Percentiles rank a stretch among this genome's conserved stretches.
Evolutionary conservation across 106 monocot genomes (phyloP).

Genomic region (Platanthera guangdongensis): DNA sequence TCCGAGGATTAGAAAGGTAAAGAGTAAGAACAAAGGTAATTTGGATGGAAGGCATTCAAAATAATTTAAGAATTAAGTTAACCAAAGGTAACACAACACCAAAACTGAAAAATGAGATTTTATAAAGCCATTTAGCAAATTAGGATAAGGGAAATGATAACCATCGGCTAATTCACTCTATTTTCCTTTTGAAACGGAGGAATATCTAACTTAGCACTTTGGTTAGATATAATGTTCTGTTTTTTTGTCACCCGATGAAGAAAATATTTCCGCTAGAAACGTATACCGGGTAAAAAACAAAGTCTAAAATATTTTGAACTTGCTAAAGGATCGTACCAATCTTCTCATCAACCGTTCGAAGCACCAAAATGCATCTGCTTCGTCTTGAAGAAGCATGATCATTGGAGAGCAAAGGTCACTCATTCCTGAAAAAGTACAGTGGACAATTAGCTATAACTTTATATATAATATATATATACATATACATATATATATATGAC

Average conservation of each 20-base stretch:
- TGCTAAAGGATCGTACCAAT: conserved; percentile 44
- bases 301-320: background rate
- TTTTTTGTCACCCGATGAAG: too few relatives aligned
- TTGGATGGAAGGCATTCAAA: too few relatives aligned
- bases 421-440: conserved; percentile 50
- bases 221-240: too few relatives aligned
- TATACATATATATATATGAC: too few relatives aligned
- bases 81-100: too few relatives aligned
- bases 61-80: too few relatives aligned
- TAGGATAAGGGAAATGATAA: background rate
- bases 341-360: conserved; percentile 89
- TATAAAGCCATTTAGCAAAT: too few relatives aligned
- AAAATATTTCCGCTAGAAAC: too few relatives aligned
- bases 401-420: conserved; percentile 94
- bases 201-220: too few relatives aligned
- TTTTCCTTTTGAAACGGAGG: background rate
- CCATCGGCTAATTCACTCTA: background rate
- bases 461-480: background rate
- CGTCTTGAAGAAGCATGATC: conserved; percentile 82
- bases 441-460: background rate
- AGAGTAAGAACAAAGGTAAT: too few relatives aligned
- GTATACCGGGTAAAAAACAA: background rate
- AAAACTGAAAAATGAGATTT: too few relatives aligned
- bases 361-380: conserved; percentile 93
- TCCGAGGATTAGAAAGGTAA: too few relatives aligned